Evolutionary conservation across 1,284 basidiomycete species (phyloP).

Genomic region (Hypsizygus ulmarius): DNA sequence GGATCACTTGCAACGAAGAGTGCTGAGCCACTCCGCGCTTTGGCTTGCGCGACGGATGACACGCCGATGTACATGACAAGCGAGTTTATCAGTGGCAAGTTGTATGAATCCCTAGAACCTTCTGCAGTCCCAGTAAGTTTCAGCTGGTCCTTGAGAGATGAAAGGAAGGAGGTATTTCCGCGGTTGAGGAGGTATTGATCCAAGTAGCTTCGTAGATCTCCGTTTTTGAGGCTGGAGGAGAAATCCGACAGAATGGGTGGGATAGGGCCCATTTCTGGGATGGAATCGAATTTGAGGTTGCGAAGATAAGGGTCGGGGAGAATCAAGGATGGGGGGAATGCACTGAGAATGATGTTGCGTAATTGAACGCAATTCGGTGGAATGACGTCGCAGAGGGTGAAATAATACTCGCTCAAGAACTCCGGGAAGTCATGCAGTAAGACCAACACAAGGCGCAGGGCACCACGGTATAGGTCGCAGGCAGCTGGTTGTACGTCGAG

Average conservation of each 20-base stretch:
- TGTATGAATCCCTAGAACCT: constrained; percentile 69
- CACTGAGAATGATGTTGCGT: constrained; percentile 94
- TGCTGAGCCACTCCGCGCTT: constrained; percentile 75
- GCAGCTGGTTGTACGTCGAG: constrained; percentile 80
- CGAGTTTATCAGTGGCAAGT: constrained; percentile 86
- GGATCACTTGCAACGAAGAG: constrained; percentile 80
- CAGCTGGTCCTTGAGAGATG: constrained; percentile 79
- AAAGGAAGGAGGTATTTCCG: constrained; percentile 66
- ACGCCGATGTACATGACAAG: constrained; percentile 95
- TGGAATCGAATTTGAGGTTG: constrained; percentile 65
- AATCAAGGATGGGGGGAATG: constrained; percentile 85
- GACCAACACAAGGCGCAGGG: constrained; percentile 88
- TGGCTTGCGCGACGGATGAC: constrained; percentile 82
- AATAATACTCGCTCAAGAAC: constrained; percentile 96
- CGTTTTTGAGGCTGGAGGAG: constrained; percentile 72
- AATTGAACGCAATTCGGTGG: constrained; percentile 94
- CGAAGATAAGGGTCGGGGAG: constrained; percentile 89
- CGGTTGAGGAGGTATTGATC: constrained; percentile 82
- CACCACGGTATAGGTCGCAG: constrained; percentile 91
- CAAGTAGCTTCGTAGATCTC: constrained; percentile 74
- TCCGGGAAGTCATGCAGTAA: constrained; percentile 99
- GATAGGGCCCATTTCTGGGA: constrained; percentile 87
- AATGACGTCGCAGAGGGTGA: constrained; percentile 91
- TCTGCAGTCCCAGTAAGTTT: constrained; percentile 53
- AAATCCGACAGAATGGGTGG: constrained; percentile 93